Base-by-base conservation (phyloP, 192 early-diverging fungal genomes). In the Rhizophagus sp. region DNA sequence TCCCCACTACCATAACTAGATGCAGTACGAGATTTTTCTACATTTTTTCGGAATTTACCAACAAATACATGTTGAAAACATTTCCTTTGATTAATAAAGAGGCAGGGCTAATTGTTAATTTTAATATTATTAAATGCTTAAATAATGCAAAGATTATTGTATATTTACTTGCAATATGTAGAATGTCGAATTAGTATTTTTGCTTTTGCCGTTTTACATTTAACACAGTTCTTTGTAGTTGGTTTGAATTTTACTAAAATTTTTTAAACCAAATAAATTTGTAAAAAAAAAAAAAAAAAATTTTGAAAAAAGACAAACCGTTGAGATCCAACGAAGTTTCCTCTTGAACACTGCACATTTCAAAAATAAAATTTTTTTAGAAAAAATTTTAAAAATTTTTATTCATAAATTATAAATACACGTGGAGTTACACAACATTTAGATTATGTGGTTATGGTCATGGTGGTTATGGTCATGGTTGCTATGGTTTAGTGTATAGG, bases 161-260 rank as follows among this genome's bases (percentile, higher is more conserved):
- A 9, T 15, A 36, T 85, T 73, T 88, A 89, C 90, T 91, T 90
- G 90, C 95, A 97, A 85, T 95, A 97, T 75, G 88, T 83, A 52
- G 89, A 88, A 77, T 89, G 89, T 66, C 95, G 88, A 65, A 95
- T 88, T 22, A 88, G 74, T 34, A 97, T 85, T 49, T 85, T 88
- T 10, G 95, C 90, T 57, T 83, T 82, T 63, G 86, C 81, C 3
- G 81, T 83, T 77, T 96, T 97, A 88, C 95, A 97, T 81, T 97
- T 97, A 62, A 78, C 65, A 49, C 76, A 78, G 17, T 52, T 44
- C 47, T 78, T 78, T 63, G 11, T 13, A 6, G 17, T 17, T 19
- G 76, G 17, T n/a, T 70, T 44, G n/a, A n/a, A 47, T 24, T 70
- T 70, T 17, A 70, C 68, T 44, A 13, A 12, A 57, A 6, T 22